Conservation (phyloP, 768 basidiomycete species). For the Lactifluus hygrophoroides region DNA sequence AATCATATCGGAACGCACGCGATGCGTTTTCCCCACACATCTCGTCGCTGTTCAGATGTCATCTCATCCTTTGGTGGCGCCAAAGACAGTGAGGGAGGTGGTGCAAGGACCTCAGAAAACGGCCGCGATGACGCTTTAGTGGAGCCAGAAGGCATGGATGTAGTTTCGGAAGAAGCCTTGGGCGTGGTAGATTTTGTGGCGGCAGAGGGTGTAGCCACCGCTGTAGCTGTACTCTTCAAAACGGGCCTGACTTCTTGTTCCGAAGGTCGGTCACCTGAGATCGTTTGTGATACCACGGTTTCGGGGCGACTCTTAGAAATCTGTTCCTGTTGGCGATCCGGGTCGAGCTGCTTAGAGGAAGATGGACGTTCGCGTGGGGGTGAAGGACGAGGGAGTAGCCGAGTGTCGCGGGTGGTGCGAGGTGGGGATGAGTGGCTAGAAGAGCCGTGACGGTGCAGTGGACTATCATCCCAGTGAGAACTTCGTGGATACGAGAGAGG, state of each 20-base stretch:
- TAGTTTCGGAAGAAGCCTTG: neutral
- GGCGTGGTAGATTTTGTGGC: neutral
- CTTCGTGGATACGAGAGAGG: neutral
- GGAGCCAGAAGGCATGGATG: neutral
- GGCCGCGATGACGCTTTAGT: neutral
- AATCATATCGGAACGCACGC: constrained; percentile 27
- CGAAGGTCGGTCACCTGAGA: neutral
- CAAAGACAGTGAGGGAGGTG: neutral
- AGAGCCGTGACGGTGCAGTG: neutral
- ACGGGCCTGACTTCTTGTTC: neutral
- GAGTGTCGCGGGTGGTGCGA: neutral
- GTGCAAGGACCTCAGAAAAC: constrained; percentile 4
- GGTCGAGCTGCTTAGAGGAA: neutral
- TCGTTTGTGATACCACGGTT: neutral
- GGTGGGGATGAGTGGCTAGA: neutral
- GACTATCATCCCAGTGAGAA: constrained; percentile 3
- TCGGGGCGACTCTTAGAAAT: neutral
- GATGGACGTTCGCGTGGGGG: neutral
- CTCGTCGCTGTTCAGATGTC: constrained; percentile 31
- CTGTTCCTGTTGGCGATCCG: neutral
- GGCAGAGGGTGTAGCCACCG: neutral
- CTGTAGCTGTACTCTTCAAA: neutral
- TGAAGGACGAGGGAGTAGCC: neutral
- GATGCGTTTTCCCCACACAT: constrained; percentile 34
- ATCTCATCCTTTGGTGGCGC: constrained; percentile 17